These are phyloP conservation scores for Sugiyamaella xylanicola DNA, from an alignment of 1,139 yeast species.

Conservation along the genomic window DNA sequence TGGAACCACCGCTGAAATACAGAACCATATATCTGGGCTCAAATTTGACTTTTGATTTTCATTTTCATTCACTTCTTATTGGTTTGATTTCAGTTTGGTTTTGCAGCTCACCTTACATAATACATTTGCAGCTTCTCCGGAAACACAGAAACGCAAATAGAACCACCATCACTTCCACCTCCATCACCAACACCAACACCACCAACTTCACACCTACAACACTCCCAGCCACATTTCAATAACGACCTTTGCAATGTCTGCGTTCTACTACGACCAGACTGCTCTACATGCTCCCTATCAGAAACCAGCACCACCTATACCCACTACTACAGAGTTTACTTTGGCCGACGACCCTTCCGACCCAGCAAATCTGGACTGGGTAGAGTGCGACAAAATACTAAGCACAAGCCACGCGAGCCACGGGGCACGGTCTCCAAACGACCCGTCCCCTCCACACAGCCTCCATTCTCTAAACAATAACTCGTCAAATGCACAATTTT, in stretches of 20 bases:
- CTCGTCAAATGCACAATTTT: constrained; percentile 7
- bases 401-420: neutral
- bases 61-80: too few relatives aligned
- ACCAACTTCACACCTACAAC: neutral
- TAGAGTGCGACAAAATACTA: constrained; percentile 19
- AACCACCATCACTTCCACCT: too few relatives aligned
- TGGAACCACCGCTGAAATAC: too few relatives aligned
- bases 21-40: too few relatives aligned
- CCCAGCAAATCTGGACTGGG: constrained; percentile 16
- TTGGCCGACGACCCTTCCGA: constrained; percentile 6
- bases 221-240: neutral
- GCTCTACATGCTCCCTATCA: neutral
- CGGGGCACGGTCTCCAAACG: constrained; percentile 1
- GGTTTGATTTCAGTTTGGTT: too few relatives aligned
- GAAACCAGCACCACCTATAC: neutral
- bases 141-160: too few relatives aligned
- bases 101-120: too few relatives aligned
- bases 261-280: constrained; percentile 13
- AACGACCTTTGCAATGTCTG: constrained; percentile 3
- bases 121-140: too few relatives aligned
- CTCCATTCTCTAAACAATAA: constrained; percentile 1
- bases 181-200: too few relatives aligned
- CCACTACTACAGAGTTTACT: neutral
- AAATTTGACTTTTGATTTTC: too few relatives aligned
- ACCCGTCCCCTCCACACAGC: constrained; percentile 12